phyloP scores from a whole-genome alignment of 805 yeast species.

The Yarrowia alimentaria region DNA sequence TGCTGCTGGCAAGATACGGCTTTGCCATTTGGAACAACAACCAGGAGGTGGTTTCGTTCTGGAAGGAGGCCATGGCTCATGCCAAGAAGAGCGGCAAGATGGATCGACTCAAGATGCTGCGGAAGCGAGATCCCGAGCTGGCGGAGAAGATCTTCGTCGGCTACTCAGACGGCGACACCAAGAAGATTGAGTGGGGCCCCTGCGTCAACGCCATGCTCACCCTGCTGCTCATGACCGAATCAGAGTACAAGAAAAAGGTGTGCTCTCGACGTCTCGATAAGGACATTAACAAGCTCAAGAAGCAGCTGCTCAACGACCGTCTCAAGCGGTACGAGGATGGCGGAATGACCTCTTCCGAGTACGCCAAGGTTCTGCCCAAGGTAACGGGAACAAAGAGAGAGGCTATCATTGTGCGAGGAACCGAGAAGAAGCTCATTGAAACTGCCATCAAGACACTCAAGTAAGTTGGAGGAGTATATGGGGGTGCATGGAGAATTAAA shows the following conservation, averaged over 20 bases:
- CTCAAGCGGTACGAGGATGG: constrained; percentile 33
- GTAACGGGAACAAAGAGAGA: constrained; percentile 27
- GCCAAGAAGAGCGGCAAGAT: constrained; percentile 38
- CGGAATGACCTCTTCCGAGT: constrained; percentile 32
- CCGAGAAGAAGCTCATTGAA: constrained; percentile 35
- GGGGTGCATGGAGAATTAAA: too few species aligned
- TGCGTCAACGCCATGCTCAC: constrained; percentile 30
- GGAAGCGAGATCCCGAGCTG: constrained; percentile 37
- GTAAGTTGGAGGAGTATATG: too few species aligned
- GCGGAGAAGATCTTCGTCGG: constrained; percentile 32
- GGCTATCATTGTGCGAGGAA: constrained; percentile 36
- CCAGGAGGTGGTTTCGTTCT: constrained; percentile 59
- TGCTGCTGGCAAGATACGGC: constrained; percentile 73
- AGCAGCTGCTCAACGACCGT: constrained; percentile 29
- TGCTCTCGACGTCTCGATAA: constrained; percentile 25
- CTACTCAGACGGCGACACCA: constrained; percentile 29
- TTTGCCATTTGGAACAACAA: constrained; percentile 58
- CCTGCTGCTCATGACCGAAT: constrained; percentile 29
- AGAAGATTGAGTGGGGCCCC: constrained; percentile 30
- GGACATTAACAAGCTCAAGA: constrained; percentile 29
- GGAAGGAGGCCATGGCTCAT: constrained; percentile 47
- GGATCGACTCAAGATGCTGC: constrained; percentile 47
- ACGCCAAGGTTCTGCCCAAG: constrained; percentile 29
- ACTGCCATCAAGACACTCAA: constrained; percentile 2
- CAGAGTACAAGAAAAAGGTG: constrained; percentile 30